phyloP scores from a whole-genome alignment of 2,329 filamentous ascomycete genomes.

The Colletotrichum spaethianum region DNA sequence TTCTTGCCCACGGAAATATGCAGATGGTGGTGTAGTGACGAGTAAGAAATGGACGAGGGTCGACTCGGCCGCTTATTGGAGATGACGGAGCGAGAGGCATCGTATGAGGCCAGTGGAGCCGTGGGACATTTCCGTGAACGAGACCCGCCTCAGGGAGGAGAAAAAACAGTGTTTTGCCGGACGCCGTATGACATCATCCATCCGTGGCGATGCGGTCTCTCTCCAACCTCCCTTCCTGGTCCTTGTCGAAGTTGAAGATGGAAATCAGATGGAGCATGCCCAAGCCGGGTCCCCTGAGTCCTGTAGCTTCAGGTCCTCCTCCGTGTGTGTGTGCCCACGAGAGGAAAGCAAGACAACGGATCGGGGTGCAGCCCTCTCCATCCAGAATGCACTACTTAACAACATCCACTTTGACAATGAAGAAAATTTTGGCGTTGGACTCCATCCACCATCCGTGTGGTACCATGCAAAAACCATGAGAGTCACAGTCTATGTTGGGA shows the following conservation, averaged over 20 bases:
- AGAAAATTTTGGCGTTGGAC: conserved; percentile 1
- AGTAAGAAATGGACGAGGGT: background rate
- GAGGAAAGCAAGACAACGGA: background rate
- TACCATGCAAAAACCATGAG: conserved; percentile 25
- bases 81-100: conserved; percentile 6
- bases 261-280: conserved; percentile 7
- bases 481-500: conserved; percentile 9
- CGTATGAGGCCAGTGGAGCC: conserved; percentile 34
- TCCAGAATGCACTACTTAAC: background rate
- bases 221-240: conserved; percentile 29
- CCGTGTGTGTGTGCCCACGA: conserved; percentile 7
- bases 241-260: conserved; percentile 18
- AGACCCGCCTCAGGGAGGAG: background rate
- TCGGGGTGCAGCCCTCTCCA: conserved; percentile 2
- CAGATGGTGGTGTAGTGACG: background rate
- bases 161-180: conserved; percentile 12
- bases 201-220: conserved; percentile 31
- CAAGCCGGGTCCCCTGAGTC: conserved; percentile 1
- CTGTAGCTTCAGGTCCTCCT: conserved; percentile 9
- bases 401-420: conserved; percentile 4
- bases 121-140: conserved; percentile 26
- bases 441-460: conserved; percentile 35
- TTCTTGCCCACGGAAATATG: background rate
- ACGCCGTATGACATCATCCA: conserved; percentile 37
- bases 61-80: background rate